Conservation (phyloP, 2,329 filamentous ascomycete species). For the Parafenestella ontariensis region DNA sequence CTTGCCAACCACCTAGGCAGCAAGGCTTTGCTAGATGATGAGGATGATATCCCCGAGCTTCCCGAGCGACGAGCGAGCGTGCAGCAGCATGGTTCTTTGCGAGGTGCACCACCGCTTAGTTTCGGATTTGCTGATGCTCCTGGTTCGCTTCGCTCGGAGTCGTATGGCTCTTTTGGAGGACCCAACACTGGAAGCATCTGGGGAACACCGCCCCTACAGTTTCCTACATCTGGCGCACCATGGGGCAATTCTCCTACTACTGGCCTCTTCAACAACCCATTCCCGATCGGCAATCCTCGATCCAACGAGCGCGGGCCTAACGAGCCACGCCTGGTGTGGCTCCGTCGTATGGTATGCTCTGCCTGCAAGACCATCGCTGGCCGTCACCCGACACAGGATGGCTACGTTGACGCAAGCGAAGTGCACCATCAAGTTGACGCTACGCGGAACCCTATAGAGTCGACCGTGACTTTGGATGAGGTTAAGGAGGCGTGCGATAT, state of each 20-base stretch:
- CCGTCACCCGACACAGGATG: constrained; percentile 58
- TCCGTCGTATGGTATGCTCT: constrained; percentile 70
- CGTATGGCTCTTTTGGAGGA: constrained; percentile 43
- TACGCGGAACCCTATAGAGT: constrained; percentile 66
- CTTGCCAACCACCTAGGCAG: constrained; percentile 84
- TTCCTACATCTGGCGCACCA: constrained; percentile 46
- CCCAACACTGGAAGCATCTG: constrained; percentile 48
- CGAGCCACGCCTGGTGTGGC: constrained; percentile 40
- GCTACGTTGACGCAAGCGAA: constrained; percentile 72
- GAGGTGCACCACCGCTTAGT: constrained; percentile 37
- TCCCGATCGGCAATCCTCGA: constrained; percentile 34
- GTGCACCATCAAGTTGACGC: constrained; percentile 71
- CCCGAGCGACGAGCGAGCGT: constrained; percentile 58
- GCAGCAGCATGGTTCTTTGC: constrained; percentile 40
- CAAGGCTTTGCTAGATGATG: constrained; percentile 78
- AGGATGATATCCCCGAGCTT: constrained; percentile 65
- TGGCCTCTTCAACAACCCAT: constrained; percentile 43
- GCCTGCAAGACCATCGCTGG: constrained; percentile 73
- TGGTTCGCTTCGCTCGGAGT: constrained; percentile 38
- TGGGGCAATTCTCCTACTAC: constrained; percentile 52
- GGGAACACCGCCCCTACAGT: constrained; percentile 52
- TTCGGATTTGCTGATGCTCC: constrained; percentile 46
- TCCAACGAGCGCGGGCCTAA: constrained; percentile 34
- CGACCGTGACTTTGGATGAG: constrained; percentile 67
- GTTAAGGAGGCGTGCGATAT: constrained; percentile 88